Conservation (phyloP, 306 rosid species). For the Trichosanthes truncata region DNA sequence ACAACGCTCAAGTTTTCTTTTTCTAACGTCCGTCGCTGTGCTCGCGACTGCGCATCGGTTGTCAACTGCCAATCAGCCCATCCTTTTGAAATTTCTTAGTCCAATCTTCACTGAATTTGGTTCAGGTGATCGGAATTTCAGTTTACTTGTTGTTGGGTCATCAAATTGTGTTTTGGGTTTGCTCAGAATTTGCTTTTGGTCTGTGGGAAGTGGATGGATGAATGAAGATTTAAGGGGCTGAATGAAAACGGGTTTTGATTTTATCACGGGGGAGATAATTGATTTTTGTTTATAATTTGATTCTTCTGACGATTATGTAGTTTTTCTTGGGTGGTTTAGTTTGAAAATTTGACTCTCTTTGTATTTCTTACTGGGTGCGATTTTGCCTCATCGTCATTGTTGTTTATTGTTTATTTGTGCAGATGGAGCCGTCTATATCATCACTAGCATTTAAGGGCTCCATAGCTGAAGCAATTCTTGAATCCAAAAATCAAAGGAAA, state of each 20-base stretch:
- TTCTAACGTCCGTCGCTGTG: neutral
- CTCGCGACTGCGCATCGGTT: neutral
- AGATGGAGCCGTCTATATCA: slow-evolving; percentile 37
- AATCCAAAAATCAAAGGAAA: slow-evolving; percentile 49
- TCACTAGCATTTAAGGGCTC: slow-evolving; percentile 41
- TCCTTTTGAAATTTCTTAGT: neutral
- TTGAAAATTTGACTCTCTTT: neutral
- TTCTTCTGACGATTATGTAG: neutral
- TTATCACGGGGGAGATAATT: neutral
- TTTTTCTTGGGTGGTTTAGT: neutral
- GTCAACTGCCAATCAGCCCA: neutral
- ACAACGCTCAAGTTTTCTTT: neutral
- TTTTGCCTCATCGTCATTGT: neutral
- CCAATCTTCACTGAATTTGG: neutral
- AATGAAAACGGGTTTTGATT: neutral
- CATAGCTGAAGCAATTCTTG: slow-evolving; percentile 35
- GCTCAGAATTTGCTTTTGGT: neutral
- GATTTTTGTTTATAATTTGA: neutral
- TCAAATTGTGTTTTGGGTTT: neutral
- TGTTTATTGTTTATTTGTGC: slow-evolving; percentile 2
- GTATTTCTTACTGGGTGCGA: neutral
- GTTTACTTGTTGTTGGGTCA: neutral
- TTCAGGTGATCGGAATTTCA: neutral
- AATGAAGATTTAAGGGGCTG: neutral
- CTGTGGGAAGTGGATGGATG: neutral